Evolutionary conservation across 2,329 filamentous ascomycete genomes (phyloP).

Genomic region (Aspergillus sp.): DNA sequence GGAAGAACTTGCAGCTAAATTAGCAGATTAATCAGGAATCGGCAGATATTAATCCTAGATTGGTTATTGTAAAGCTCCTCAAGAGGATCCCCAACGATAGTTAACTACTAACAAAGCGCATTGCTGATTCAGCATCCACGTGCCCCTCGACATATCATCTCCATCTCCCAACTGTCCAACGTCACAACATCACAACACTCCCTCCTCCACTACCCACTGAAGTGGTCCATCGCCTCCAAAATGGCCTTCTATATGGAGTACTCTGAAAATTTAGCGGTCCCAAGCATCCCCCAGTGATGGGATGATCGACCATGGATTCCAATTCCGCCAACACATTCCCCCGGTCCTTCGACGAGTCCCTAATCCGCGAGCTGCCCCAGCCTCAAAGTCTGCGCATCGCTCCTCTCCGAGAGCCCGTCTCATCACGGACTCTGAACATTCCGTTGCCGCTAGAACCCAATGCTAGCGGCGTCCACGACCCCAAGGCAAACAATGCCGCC

Average conservation of each 20-base stretch:
- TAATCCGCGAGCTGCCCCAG: conserved; percentile 42
- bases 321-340: conserved; percentile 28
- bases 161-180: not conserved
- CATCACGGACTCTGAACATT: conserved; percentile 39
- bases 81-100: no score
- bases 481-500: conserved; percentile 21
- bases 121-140: no score
- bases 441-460: conserved; percentile 48
- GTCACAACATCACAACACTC: not conserved
- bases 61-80: no score
- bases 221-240: not conserved
- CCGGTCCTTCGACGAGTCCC: conserved; percentile 41
- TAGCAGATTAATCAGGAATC: no score
- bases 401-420: conserved; percentile 47
- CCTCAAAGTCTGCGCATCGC: conserved; percentile 45
- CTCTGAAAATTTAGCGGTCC: not conserved
- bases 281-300: conserved; percentile 11
- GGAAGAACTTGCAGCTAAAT: no score
- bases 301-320: conserved; percentile 29
- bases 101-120: no score
- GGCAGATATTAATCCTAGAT: no score
- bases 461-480: conserved; percentile 33
- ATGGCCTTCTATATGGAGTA: not conserved
- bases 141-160: not conserved
- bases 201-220: not conserved